Conservation (phyloP, 2,329 filamentous ascomycete species). For the Sporothrix euskadiensis region DNA sequence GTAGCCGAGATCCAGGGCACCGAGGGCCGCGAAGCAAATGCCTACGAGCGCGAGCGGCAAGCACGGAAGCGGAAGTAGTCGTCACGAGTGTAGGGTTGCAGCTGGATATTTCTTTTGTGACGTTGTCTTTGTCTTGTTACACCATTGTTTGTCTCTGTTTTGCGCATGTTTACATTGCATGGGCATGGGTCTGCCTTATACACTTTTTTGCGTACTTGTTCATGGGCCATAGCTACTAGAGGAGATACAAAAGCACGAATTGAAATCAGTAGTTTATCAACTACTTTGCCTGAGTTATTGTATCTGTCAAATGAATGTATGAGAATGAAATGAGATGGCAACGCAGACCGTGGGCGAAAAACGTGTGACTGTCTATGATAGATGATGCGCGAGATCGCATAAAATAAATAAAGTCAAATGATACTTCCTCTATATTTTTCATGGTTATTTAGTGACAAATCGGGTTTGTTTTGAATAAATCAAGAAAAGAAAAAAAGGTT, state of each 20-base stretch:
- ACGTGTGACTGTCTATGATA: too few relatives aligned
- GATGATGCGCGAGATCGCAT: too few relatives aligned
- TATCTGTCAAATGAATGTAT: too few relatives aligned
- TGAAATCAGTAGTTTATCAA: not conserved
- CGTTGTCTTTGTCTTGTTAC: not conserved
- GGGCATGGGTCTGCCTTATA: constrained; percentile 4
- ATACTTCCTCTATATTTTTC: too few relatives aligned
- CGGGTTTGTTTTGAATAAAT: not conserved
- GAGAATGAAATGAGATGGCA: too few relatives aligned
- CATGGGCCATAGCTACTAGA: not conserved
- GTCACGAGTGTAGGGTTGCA: not conserved
- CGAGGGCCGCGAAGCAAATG: constrained; percentile 82
- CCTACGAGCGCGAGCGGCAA: constrained; percentile 83
- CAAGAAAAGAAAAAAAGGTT: not conserved
- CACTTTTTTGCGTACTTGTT: constrained; percentile 1
- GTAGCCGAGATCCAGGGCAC: constrained; percentile 95
- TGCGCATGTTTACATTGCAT: not conserved
- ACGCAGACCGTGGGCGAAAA: too few relatives aligned
- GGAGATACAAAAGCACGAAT: not conserved
- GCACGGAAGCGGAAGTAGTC: constrained; percentile 62
- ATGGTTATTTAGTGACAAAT: too few relatives aligned
- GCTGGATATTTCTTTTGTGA: constrained; percentile 1
- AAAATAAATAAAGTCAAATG: too few relatives aligned
- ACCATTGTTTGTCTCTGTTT: not conserved
- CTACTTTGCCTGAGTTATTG: too few relatives aligned